Percentiles rank a stretch among this genome's conserved stretches.
Conservation (phyloP, 345 rosid genomes). For the Salix caprea region DNA sequence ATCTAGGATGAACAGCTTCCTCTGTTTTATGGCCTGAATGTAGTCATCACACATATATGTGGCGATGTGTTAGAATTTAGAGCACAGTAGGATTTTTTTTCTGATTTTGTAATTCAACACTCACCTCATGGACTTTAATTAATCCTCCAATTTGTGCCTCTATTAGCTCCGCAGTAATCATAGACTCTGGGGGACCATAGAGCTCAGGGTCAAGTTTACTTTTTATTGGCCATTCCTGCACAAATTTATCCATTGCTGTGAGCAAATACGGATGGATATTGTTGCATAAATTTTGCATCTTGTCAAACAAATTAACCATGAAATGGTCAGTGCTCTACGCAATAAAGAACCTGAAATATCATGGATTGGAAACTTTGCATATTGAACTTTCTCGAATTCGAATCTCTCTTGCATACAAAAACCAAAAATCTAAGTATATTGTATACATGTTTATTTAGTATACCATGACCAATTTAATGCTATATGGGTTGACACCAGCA, state of each 20-base stretch:
- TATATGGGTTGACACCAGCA: constrained; percentile 67
- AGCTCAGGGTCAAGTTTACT: neutral
- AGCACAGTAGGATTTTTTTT: neutral
- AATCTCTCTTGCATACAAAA: no score
- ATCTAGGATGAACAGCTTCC: constrained; percentile 27
- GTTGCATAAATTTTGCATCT: neutral
- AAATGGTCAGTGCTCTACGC: no score
- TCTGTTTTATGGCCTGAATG: constrained; percentile 13
- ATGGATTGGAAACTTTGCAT: no score
- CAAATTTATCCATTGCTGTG: neutral
- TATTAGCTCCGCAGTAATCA: neutral
- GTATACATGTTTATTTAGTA: neutral
- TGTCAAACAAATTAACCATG: neutral
- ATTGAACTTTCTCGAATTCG: no score
- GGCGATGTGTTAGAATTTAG: neutral
- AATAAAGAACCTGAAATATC: no score
- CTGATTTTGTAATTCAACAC: neutral
- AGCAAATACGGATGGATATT: neutral
- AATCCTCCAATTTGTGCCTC: neutral
- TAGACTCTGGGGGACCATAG: neutral
- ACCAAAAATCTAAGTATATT: neutral
- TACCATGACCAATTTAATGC: constrained; percentile 57
- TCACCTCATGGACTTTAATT: neutral
- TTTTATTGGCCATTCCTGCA: neutral
- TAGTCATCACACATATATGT: neutral